Percentiles rank a stretch among this genome's conserved stretches.
phyloP scores from a whole-genome alignment of 495 filamentous ascomycete genomes.

The Monascus purpureus region DNA sequence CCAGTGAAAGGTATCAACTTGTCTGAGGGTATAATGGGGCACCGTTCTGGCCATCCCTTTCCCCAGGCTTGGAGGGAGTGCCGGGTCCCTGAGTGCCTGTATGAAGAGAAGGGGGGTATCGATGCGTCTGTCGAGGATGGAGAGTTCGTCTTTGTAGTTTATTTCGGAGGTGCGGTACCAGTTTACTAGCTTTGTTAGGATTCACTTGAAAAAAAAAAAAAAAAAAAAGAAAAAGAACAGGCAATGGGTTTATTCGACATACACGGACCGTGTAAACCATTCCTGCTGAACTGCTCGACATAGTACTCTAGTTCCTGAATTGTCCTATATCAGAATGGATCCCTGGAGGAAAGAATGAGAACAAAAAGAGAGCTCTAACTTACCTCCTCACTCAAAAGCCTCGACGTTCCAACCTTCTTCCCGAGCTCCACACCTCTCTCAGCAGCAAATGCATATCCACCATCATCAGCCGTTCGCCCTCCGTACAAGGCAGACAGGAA shows the following conservation, averaged over 20 bases:
- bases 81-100: constrained; percentile 50
- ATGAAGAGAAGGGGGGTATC: constrained; percentile 62
- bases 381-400: constrained; percentile 46
- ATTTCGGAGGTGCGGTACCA: constrained; percentile 66
- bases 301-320: constrained; percentile 62
- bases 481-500: constrained; percentile 62
- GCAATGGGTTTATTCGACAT: too few relatives aligned
- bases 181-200: constrained; percentile 33
- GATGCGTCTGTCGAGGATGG: constrained; percentile 35
- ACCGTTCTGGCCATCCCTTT: constrained; percentile 52
- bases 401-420: constrained; percentile 32
- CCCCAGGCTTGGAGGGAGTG: constrained; percentile 52
- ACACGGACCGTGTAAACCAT: constrained; percentile 63
- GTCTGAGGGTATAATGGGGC: constrained; percentile 40
- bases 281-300: constrained; percentile 48
- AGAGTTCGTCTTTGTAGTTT: constrained; percentile 65
- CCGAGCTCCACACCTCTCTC: constrained; percentile 42
- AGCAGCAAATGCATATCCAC: constrained; percentile 39
- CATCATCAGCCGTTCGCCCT: constrained; percentile 37
- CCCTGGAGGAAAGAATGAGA: too few relatives aligned
- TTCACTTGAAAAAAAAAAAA: not conserved
- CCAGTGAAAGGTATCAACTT: constrained; percentile 58
- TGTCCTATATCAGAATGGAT: too few relatives aligned
- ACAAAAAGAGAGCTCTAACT: constrained; percentile 9
- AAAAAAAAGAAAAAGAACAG: too few relatives aligned